phyloP scores from a whole-genome alignment of 495 filamentous ascomycete species.

The Umbilicaria muhlenbergii region DNA sequence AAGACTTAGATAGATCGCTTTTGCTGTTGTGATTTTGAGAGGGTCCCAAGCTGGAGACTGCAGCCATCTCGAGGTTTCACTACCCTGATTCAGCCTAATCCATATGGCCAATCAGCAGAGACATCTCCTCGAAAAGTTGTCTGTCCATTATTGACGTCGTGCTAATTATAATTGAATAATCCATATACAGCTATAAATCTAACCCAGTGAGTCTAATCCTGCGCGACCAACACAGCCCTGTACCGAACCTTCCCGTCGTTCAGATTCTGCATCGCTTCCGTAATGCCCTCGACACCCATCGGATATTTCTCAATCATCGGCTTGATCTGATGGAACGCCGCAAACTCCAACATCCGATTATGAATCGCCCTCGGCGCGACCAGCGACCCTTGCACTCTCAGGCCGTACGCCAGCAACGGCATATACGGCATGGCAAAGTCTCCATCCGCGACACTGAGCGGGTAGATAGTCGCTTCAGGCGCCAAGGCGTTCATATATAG shows the following conservation, averaged over 20 bases:
- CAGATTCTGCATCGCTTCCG: constrained; percentile 34
- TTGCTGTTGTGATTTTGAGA: no score
- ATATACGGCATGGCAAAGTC: constrained; percentile 39
- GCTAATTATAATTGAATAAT: no score
- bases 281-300: constrained; percentile 36
- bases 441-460: constrained; percentile 30
- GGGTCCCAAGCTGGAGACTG: no score
- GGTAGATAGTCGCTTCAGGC: no score
- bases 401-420: constrained; percentile 27
- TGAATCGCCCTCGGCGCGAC: constrained; percentile 33
- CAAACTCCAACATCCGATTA: constrained; percentile 41
- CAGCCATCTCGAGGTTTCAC: no score
- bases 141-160: no score
- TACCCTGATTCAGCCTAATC: no score
- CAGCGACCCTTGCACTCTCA: constrained; percentile 36
- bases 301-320: constrained; percentile 41
- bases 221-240: constrained; percentile 31
- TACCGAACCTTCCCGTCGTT: constrained; percentile 42
- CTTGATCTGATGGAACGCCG: constrained; percentile 36
- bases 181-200: no score
- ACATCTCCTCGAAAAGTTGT: no score
- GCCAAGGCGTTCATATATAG: constrained; percentile 26
- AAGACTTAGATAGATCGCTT: no score
- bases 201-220: not conserved
- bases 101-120: no score